Evolutionary conservation across 345 rosid genomes (phyloP), one percentile per base, ranked within the genome.

Genomic region (Lagerstroemia speciosa): DNA sequence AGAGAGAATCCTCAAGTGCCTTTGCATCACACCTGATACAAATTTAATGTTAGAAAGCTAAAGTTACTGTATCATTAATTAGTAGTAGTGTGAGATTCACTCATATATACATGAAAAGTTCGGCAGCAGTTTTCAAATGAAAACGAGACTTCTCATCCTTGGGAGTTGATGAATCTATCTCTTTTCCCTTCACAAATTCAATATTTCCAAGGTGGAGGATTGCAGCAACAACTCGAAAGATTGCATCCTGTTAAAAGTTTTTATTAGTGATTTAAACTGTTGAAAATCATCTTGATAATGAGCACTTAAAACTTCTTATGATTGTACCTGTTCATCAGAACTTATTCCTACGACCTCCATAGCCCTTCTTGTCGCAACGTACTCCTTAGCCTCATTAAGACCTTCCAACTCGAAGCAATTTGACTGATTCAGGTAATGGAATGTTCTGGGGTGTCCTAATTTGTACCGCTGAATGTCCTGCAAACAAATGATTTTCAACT

Each of bases 371-470:
- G 99, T 94, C 52, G 86, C 92, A 62, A 74, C 62, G 70, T 94
- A 91, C 67, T 94, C 99, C 82, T 91, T 84, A 11, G 87, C 82
- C 71, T 91, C 98, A 82, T 91, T 87, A 71, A 91, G 36, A 46
- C 87, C 85, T 65, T 94, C 99, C 83, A 94, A 78, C 38, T 83
- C 82, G 70, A 72, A 83, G 86, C 96, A 94, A 75, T 94, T 89
- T n/a, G 99, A 83, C 82, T 94, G 99, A 73, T 94, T 94, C 33
- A 94, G 86, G 83, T 94, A 94, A 75, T 91, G 99, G 74, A 91
- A 94, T 20, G 81, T 86, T 75, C 87, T 89, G 14, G 98, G 93
- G 71, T 87, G 83, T 62, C 87, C 97, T 77, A 94, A 78, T 74
- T 87, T 94, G 84, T 76, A 94, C 83, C 36, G 85, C 77, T 83